A percentile compares a stretch with the other conserved stretches of the same genome.
These are phyloP conservation scores for Pythium biforme DNA, from an alignment of 352 stramenopile genomes.

Conservation along the genomic window DNA sequence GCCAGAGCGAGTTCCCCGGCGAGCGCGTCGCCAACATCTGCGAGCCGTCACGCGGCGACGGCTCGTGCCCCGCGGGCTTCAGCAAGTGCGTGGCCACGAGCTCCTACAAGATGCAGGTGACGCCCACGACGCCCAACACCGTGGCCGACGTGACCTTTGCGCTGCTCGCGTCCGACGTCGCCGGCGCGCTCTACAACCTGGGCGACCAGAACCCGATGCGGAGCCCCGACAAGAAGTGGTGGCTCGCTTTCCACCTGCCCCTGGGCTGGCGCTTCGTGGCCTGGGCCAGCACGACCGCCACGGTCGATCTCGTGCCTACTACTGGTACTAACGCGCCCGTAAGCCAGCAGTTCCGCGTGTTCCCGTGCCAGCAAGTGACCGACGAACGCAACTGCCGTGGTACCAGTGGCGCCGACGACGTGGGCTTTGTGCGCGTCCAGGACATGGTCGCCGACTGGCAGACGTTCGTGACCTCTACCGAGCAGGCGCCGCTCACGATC, in stretches of 20 bases:
- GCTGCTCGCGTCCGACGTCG: conserved; percentile 68
- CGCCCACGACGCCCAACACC: conserved; percentile 55
- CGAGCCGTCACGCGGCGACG: conserved; percentile 40
- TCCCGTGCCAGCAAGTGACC: conserved; percentile 55
- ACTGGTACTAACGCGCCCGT: background rate
- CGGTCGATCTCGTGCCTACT: conserved; percentile 39
- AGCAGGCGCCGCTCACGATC: conserved; percentile 54
- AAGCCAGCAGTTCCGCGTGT: conserved; percentile 27
- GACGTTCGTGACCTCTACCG: conserved; percentile 47
- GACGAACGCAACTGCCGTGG: conserved; percentile 42
- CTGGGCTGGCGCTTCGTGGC: conserved; percentile 66
- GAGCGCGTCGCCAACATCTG: conserved; percentile 38
- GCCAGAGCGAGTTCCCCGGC: conserved; percentile 65
- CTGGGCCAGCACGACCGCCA: conserved; percentile 54
- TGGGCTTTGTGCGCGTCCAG: conserved; percentile 70
- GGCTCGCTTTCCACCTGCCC: conserved; percentile 67
- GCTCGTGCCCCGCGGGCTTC: conserved; percentile 57
- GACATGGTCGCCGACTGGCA: conserved; percentile 51
- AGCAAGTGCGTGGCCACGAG: conserved; percentile 51
- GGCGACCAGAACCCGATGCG: conserved; percentile 47
- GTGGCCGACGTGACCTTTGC: conserved; percentile 67
- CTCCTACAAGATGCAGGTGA: conserved; percentile 71
- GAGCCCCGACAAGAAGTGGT: conserved; percentile 47
- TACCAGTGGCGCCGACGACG: conserved; percentile 29
- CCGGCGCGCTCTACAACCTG: conserved; percentile 70